Conservation (phyloP, 352 stramenopile genomes). For the Phytophthora capsici region DNA sequence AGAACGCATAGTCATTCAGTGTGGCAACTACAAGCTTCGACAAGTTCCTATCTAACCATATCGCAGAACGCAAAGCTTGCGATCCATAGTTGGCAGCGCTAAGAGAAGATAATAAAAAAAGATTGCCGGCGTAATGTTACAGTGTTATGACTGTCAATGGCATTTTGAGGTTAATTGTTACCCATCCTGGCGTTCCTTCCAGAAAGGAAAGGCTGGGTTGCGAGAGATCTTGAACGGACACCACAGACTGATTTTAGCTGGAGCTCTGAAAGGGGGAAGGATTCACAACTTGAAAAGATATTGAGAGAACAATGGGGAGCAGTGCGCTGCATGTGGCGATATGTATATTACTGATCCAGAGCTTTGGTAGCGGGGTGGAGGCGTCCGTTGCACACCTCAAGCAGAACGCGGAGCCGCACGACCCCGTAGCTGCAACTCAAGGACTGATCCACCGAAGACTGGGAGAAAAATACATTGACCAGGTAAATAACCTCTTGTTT, state of each 20-base stretch:
- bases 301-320: constrained; percentile 16
- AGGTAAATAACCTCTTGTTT: constrained; percentile 7
- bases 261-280: neutral
- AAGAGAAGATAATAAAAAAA: no score
- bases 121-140: no score
- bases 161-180: no score
- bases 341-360: constrained; percentile 16
- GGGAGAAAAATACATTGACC: constrained; percentile 51
- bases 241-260: constrained; percentile 22
- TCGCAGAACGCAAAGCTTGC: neutral
- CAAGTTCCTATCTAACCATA: no score
- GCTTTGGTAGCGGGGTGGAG: constrained; percentile 10
- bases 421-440: constrained; percentile 50
- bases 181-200: constrained; percentile 1
- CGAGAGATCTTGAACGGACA: constrained; percentile 22
- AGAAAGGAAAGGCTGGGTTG: constrained; percentile 5
- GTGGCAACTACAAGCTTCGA: no score
- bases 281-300: constrained; percentile 9
- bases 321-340: neutral
- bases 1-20: no score
- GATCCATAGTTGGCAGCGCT: neutral
- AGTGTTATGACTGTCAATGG: no score
- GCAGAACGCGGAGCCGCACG: constrained; percentile 46
- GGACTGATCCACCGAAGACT: constrained; percentile 64
- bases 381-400: constrained; percentile 25